phyloP scores from a whole-genome alignment of 306 rosid species.

The Cucurbita maxima region DNA sequence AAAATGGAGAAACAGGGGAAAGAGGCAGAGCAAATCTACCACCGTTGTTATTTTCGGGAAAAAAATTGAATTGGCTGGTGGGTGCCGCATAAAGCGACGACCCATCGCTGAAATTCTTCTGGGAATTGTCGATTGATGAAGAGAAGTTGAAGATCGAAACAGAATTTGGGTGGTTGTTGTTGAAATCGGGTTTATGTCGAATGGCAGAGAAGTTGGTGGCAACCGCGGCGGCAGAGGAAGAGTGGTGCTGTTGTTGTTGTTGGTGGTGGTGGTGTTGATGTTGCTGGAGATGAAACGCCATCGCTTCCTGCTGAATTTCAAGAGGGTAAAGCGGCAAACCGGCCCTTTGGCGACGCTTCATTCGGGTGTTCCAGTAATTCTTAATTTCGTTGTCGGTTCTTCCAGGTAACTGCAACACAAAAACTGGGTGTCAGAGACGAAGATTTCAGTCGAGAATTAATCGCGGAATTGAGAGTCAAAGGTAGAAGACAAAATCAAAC shows the following conservation, averaged over 20 bases:
- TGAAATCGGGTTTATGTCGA: conserved; percentile 1
- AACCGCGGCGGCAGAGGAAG: conserved; percentile 3
- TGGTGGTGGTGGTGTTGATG: conserved; percentile 1
- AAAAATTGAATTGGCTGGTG: conserved; percentile 16
- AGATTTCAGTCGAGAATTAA: not conserved
- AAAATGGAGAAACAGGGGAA: conserved; percentile 31
- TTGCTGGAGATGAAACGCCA: conserved; percentile 15
- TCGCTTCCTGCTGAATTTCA: conserved; percentile 27
- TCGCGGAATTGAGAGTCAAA: conserved; percentile 1
- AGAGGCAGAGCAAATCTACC: conserved; percentile 18
- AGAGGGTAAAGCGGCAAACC: conserved; percentile 64
- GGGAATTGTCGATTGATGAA: not conserved
- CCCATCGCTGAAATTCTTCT: conserved; percentile 3
- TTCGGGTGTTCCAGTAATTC: conserved; percentile 79
- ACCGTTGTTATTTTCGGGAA: conserved; percentile 10
- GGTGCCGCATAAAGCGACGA: conserved; percentile 13
- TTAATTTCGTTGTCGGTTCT: conserved; percentile 87
- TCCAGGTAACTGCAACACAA: conserved; percentile 55
- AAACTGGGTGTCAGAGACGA: not conserved
- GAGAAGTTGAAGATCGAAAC: conserved; percentile 11
- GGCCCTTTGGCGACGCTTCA: conserved; percentile 58
- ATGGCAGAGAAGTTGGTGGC: conserved; percentile 15
- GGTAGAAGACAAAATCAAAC: not conserved
- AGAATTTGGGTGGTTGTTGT: not conserved
- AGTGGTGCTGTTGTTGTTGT: not conserved